phyloP scores from a whole-genome alignment of 169 alveolate genomes.

The Plasmodium gallinaceum region DNA sequence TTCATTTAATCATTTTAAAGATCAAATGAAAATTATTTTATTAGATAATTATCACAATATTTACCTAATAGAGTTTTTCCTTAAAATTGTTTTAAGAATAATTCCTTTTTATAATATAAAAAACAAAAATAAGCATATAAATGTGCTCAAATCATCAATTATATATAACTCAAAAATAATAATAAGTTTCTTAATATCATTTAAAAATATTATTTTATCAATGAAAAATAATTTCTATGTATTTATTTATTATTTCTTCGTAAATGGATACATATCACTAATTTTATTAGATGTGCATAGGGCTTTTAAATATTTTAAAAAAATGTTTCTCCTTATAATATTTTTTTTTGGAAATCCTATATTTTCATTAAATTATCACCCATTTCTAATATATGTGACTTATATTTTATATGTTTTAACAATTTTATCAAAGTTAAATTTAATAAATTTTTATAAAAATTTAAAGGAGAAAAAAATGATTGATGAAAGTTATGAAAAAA shows the following conservation, averaged over 20 bases:
- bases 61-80: slow-evolving; percentile 55
- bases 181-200: slow-evolving; percentile 42
- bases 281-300: slow-evolving; percentile 38
- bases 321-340: slow-evolving; percentile 59
- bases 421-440: slow-evolving; percentile 50
- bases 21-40: slow-evolving; percentile 38
- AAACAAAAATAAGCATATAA: slow-evolving; percentile 8
- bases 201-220: slow-evolving; percentile 61
- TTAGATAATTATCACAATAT: slow-evolving; percentile 62
- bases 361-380: slow-evolving; percentile 51
- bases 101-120: slow-evolving; percentile 58
- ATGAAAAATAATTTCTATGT: slow-evolving; percentile 62
- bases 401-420: slow-evolving; percentile 69
- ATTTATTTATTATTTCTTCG: slow-evolving; percentile 58
- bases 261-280: slow-evolving; percentile 68
- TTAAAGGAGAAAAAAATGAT: slow-evolving; percentile 7
- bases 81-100: slow-evolving; percentile 64
- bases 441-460: slow-evolving; percentile 31
- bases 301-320: slow-evolving; percentile 56
- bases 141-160: slow-evolving; percentile 29
- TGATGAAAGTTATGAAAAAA: not conserved
- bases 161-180: slow-evolving; percentile 56
- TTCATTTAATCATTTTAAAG: slow-evolving; percentile 2
- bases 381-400: slow-evolving; percentile 66
- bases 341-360: slow-evolving; percentile 72